Conservation (phyloP, 352 stramenopile genomes). For the Phytophthora vignae region DNA sequence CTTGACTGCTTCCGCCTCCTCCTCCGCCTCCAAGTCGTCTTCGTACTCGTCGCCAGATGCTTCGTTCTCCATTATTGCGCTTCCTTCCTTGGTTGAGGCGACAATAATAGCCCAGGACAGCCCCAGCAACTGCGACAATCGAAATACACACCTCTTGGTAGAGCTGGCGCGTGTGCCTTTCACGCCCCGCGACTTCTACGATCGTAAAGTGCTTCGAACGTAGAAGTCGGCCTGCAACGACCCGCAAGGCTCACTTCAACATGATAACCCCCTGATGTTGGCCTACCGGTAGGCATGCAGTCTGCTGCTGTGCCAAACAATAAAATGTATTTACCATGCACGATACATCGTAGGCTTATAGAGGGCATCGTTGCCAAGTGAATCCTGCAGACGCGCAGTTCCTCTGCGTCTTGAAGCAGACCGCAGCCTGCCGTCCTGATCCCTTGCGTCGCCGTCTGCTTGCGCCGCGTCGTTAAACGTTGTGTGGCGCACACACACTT, state of each 20-base stretch:
- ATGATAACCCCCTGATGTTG: not conserved
- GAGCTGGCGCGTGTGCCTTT: conserved; percentile 7
- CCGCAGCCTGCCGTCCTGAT: not conserved
- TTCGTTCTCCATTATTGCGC: conserved; percentile 5
- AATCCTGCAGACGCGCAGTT: not conserved
- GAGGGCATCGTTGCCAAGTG: not conserved
- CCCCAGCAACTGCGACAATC: not conserved
- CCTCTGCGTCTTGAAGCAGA: not conserved
- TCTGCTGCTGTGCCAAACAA: no score
- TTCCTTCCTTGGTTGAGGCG: not conserved
- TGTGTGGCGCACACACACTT: conserved; percentile 13
- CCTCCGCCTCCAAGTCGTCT: conserved; percentile 16
- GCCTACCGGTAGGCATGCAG: not conserved
- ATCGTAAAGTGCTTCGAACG: not conserved
- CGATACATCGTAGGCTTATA: not conserved
- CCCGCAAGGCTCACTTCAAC: not conserved
- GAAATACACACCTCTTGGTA: not conserved
- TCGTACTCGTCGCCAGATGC: conserved; percentile 12
- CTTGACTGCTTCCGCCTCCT: not conserved
- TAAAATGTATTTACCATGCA: no score
- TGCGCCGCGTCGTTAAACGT: not conserved
- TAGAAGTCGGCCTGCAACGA: no score
- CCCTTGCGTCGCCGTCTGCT: not conserved
- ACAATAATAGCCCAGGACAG: conserved; percentile 30
- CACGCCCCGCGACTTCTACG: not conserved